A percentile compares a stretch with the other conserved stretches of the same genome.
Conservation (phyloP, 164 flowering plant genomes). For the Buxus sempervirens region DNA sequence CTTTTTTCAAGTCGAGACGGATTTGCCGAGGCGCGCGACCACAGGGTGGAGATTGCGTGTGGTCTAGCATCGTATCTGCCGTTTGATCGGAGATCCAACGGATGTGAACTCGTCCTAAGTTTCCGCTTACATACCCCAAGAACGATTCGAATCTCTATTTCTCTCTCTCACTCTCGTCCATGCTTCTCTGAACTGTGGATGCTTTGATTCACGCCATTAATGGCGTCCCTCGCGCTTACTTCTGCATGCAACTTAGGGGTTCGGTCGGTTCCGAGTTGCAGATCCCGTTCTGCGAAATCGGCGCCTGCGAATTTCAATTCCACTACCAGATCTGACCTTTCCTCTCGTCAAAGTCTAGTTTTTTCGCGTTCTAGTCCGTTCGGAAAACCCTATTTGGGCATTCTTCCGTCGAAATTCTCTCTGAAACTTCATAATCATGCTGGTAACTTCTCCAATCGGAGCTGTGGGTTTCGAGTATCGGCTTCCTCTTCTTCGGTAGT, state of each 20-base stretch:
- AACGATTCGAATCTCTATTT: too few species aligned
- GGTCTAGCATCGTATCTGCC: too few species aligned
- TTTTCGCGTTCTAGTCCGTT: conserved; percentile 2
- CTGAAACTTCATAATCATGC: neutral
- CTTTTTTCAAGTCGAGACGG: too few species aligned
- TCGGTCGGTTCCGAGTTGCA: conserved; percentile 22
- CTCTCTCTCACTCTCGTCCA: neutral
- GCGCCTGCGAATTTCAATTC: conserved; percentile 2
- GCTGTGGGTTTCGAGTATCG: conserved; percentile 20
- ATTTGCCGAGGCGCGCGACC: too few species aligned
- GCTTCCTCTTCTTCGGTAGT: conserved; percentile 17
- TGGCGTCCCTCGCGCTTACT: conserved; percentile 56
- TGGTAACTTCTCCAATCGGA: neutral
- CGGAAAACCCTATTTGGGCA: conserved; percentile 4
- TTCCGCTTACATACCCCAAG: neutral
- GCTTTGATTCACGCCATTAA: conserved; percentile 14
- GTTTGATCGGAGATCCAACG: neutral
- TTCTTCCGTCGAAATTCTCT: conserved; percentile 5
- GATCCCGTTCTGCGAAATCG: conserved; percentile 23
- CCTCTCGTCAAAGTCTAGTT: conserved; percentile 5
- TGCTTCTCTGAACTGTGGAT: neutral
- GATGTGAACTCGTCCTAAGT: neutral
- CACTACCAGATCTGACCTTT: conserved; percentile 17
- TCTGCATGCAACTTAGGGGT: conserved; percentile 31
- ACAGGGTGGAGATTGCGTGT: too few species aligned